Base-by-base conservation (phyloP, 371 early-diverging fungal species). In the Quaeritorhiza haematococci region DNA sequence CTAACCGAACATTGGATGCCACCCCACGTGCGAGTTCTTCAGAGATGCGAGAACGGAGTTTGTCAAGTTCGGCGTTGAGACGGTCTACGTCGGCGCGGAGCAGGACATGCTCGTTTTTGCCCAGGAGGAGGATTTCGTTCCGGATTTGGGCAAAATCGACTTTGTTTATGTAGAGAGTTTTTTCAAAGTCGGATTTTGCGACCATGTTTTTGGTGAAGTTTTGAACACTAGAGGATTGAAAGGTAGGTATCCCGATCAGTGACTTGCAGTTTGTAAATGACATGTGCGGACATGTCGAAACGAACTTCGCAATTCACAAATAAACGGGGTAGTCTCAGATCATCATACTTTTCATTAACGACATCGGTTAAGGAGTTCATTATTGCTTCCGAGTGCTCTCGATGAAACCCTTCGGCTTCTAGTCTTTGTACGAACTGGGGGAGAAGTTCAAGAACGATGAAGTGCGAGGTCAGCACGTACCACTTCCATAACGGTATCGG, bases 121-220 rank as follows among this genome's bases (percentile, higher is more conserved):
- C 93, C 27, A 93, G 66, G 69, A 93, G 76, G 48, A 87, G 89
- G 7, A 96, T 77, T 61, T 94, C 96, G 7, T 86, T 84, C 46
- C 90, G 88, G 7, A 96, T 75, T 17, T 90, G 90, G 7, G 89
- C 87, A 62, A 96, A 92, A 62, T 94, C 94, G 15, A 93, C 91
- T 84, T 87, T 66, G 6, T 10, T 51, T 59, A 46, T 19, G 24
- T n/a, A 56, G 35, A 32, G 29, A 29, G 28, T 28, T 76, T 87
- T 88, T 66, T 93, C 92, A 71, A 90, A 89, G 47, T 91, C 91
- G 15, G 87, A 79, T 49, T 84, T 88, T 41, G 89, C 84, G 17
- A 91, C 91, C 68, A 85, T 82, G 38, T 76, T 79, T 45, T 74
- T 68, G 13, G 79, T 79, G 51, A 87, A 53, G 55, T 83, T 83